phyloP scores from a whole-genome alignment of 2,329 filamentous ascomycete species.

The Fusarium zealandicum region DNA sequence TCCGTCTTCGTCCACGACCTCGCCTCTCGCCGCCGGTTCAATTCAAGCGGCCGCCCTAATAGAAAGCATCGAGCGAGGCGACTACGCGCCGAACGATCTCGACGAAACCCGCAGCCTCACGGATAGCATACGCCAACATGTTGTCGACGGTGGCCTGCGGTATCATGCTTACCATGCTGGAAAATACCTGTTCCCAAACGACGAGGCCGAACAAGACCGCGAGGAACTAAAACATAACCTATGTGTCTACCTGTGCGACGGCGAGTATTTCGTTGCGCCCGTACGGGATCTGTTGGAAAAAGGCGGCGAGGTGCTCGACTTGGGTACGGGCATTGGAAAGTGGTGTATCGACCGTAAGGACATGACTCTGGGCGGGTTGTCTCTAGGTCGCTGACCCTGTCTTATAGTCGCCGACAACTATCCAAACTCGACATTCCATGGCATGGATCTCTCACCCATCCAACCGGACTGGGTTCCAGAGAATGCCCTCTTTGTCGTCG shows the following conservation, averaged over 20 bases:
- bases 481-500: constrained; percentile 60
- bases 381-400: constrained; percentile 17
- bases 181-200: constrained; percentile 54
- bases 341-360: constrained; percentile 60
- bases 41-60: constrained; percentile 43
- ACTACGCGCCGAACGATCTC: constrained; percentile 36
- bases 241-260: constrained; percentile 50
- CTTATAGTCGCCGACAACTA: constrained; percentile 56
- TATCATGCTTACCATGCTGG: constrained; percentile 53
- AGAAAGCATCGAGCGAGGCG: constrained; percentile 46
- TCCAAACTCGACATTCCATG: constrained; percentile 53
- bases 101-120: constrained; percentile 52
- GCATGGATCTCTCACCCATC: constrained; percentile 60
- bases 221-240: constrained; percentile 53
- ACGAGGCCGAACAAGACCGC: constrained; percentile 52
- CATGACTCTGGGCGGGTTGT: background rate
- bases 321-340: constrained; percentile 61
- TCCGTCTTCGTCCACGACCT: constrained; percentile 38
- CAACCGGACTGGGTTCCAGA: constrained; percentile 59
- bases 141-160: constrained; percentile 50
- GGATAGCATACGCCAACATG: constrained; percentile 53
- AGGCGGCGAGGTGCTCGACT: constrained; percentile 55
- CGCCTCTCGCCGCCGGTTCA: constrained; percentile 44
- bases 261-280: constrained; percentile 54
- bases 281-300: constrained; percentile 47